phyloP scores from a whole-genome alignment of 2,329 filamentous ascomycete genomes.

The Phoma sp. region DNA sequence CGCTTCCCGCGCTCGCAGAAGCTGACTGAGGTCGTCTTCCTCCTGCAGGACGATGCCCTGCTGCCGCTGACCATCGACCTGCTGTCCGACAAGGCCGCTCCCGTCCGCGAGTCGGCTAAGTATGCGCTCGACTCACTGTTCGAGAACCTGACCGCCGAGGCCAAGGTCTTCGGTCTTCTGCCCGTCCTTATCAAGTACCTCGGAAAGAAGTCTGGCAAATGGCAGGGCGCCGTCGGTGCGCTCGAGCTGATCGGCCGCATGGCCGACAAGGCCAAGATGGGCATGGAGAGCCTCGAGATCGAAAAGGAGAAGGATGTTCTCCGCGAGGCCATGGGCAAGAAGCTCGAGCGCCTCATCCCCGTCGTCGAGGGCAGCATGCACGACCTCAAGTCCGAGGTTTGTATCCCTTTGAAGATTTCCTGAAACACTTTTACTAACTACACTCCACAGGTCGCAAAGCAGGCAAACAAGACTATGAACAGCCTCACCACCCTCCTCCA shows the following conservation, averaged over 20 bases:
- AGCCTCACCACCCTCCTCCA: conserved; percentile 87
- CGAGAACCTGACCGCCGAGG: conserved; percentile 77
- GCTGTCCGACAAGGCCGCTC: conserved; percentile 85
- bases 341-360: conserved; percentile 85
- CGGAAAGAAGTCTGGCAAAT: conserved; percentile 85
- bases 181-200: conserved; percentile 79
- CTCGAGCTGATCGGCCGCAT: conserved; percentile 86
- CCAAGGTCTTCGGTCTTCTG: conserved; percentile 80
- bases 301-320: conserved; percentile 88
- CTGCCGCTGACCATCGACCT: conserved; percentile 79
- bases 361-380: conserved; percentile 94
- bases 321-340: conserved; percentile 87
- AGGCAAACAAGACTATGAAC: conserved; percentile 90
- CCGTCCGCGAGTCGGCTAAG: conserved; percentile 89
- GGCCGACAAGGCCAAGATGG: conserved; percentile 92
- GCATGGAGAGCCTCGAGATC: conserved; percentile 82
- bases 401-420: background rate
- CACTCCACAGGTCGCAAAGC: conserved; percentile 66
- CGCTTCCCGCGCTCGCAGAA: conserved; percentile 79
- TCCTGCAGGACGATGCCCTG: conserved; percentile 79
- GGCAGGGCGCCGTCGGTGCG: conserved; percentile 93
- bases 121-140: conserved; percentile 94
- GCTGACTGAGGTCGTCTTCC: conserved; percentile 79
- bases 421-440: conserved; percentile 19
- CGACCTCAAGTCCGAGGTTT: conserved; percentile 81